Conservation (phyloP, 2,329 filamentous ascomycete species). For the Teratosphaeria viscida region DNA sequence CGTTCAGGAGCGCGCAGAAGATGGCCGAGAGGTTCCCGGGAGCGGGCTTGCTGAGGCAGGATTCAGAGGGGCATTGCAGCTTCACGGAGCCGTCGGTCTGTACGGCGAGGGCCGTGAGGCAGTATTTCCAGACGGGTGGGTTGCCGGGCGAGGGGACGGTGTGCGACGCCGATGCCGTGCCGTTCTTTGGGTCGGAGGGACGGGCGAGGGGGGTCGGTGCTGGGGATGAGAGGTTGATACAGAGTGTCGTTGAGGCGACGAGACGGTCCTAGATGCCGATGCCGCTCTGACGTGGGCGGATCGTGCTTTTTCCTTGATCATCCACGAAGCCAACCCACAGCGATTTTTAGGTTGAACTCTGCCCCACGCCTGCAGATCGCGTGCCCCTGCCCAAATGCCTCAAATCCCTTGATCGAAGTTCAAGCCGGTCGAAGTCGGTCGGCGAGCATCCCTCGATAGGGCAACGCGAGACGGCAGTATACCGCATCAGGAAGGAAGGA, state of each 20-base stretch:
- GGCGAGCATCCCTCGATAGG: not conserved
- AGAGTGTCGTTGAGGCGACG: not conserved
- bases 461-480: not conserved
- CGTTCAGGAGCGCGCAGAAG: conserved; percentile 38
- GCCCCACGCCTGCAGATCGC: not conserved
- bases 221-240: not conserved
- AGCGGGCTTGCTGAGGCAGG: conserved; percentile 31
- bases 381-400: not conserved
- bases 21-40: conserved; percentile 33
- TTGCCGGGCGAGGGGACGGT: not conserved
- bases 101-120: not conserved
- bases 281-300: not conserved
- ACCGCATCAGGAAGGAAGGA: not conserved
- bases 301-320: not conserved
- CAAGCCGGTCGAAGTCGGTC: no score
- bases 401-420: not conserved
- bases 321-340: not conserved
- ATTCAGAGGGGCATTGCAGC: conserved; percentile 24
- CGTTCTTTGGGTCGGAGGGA: not conserved
- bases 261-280: not conserved
- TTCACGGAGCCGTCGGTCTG: not conserved
- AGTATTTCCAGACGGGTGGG: not conserved
- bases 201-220: not conserved
- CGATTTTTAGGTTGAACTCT: not conserved
- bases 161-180: not conserved